These are phyloP conservation scores for Tolypocladium pustulatum DNA, from an alignment of 2,329 filamentous ascomycete species.

Conservation along the genomic window DNA sequence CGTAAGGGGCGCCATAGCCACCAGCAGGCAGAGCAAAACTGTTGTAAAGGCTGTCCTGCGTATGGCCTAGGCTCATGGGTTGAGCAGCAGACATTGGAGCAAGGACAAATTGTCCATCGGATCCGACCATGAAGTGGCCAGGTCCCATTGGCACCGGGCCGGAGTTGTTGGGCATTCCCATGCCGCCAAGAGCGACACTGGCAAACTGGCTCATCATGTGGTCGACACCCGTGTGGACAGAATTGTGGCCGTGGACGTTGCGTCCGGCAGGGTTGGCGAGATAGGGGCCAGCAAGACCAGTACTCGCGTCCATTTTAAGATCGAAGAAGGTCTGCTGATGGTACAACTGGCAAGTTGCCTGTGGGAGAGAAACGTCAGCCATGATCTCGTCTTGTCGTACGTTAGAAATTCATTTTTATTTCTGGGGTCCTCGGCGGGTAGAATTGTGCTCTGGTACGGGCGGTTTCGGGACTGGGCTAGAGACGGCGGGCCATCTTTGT, in stretches of 20 bases:
- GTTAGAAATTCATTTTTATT: no score
- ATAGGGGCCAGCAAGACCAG: slow-evolving; percentile 19
- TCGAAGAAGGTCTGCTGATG: slow-evolving; percentile 17
- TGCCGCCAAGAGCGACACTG: slow-evolving; percentile 24
- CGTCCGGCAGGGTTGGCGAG: slow-evolving; percentile 18
- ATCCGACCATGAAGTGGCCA: slow-evolving; percentile 24
- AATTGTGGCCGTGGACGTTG: slow-evolving; percentile 16
- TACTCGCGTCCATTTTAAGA: slow-evolving; percentile 24
- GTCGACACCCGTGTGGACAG: slow-evolving; percentile 19
- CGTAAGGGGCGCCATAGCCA: slow-evolving; percentile 25
- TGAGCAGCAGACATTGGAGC: slow-evolving; percentile 23
- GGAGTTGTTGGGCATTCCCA: slow-evolving; percentile 20
- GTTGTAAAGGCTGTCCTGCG: slow-evolving; percentile 21
- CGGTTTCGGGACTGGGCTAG: neutral
- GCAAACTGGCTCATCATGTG: slow-evolving; percentile 24
- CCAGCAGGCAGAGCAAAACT: slow-evolving; percentile 19
- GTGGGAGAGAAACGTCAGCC: neutral
- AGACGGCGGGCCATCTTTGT: neutral
- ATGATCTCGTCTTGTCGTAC: neutral
- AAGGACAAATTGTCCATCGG: slow-evolving; percentile 28
- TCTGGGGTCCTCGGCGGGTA: no score
- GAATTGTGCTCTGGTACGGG: no score
- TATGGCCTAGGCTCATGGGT: slow-evolving; percentile 23
- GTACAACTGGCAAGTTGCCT: slow-evolving; percentile 21
- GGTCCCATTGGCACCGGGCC: slow-evolving; percentile 21